A percentile compares a stretch with the other conserved stretches of the same genome.
phyloP scores from a whole-genome alignment of 129 eudicot species.

The Solidago caesia region DNA sequence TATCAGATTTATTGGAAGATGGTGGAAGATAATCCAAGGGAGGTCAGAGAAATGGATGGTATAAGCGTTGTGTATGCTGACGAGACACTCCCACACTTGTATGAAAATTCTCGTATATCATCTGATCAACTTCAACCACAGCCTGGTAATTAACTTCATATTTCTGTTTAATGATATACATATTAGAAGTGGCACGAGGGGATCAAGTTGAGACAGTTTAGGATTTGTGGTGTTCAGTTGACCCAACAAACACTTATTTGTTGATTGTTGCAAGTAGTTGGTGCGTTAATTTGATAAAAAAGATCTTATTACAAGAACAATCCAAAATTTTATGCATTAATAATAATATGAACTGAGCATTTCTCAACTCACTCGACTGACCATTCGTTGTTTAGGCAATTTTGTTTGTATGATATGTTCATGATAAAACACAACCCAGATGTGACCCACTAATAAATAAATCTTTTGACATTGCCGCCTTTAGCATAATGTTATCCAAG shows the following conservation, averaged over 20 bases:
- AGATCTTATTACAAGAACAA: background rate
- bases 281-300: background rate
- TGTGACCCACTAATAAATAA: background rate
- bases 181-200: background rate
- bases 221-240: background rate
- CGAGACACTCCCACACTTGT: conserved; percentile 83
- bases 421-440: background rate
- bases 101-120: conserved; percentile 89
- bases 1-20: conserved; percentile 72
- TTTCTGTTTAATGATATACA: conserved; percentile 4
- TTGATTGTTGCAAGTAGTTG: background rate
- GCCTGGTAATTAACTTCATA: conserved; percentile 43
- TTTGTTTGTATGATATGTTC: background rate
- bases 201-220: background rate
- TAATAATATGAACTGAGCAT: background rate
- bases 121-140: conserved; percentile 83
- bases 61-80: conserved; percentile 61
- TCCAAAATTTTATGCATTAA: background rate
- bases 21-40: conserved; percentile 83
- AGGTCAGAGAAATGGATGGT: conserved; percentile 80
- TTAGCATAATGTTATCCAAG: background rate
- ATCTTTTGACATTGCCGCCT: background rate
- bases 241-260: background rate
- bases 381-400: background rate
- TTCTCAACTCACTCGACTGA: background rate